phyloP scores from a whole-genome alignment of 768 basidiomycete genomes.

The Russula dissimulans region DNA sequence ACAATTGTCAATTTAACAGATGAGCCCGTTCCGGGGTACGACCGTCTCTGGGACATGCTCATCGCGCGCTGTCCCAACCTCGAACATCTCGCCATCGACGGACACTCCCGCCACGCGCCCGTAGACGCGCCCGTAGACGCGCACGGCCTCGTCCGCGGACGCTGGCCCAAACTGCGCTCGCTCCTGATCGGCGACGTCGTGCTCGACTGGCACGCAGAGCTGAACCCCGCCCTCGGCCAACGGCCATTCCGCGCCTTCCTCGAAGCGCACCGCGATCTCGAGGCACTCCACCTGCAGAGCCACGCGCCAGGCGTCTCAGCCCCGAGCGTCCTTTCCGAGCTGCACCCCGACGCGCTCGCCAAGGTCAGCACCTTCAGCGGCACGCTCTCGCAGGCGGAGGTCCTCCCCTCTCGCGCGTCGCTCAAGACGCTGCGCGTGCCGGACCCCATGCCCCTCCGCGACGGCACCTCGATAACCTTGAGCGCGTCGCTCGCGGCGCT shows the following conservation, averaged over 20 bases:
- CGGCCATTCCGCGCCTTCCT: slow-evolving; percentile 58
- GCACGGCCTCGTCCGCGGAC: slow-evolving; percentile 45
- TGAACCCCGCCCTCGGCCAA: slow-evolving; percentile 31
- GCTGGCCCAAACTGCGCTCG: slow-evolving; percentile 57
- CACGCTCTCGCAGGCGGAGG: slow-evolving; percentile 57
- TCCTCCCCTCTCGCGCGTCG: slow-evolving; percentile 33
- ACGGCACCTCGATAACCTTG: slow-evolving; percentile 54
- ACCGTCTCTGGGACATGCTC: slow-evolving; percentile 63
- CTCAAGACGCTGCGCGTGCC: slow-evolving; percentile 53
- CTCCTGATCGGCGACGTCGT: slow-evolving; percentile 59
- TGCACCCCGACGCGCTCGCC: slow-evolving; percentile 20
- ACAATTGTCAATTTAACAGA: slow-evolving; percentile 28
- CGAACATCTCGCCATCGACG: slow-evolving; percentile 52
- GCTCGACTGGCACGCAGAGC: slow-evolving; percentile 41
- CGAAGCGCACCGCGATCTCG: slow-evolving; percentile 48
- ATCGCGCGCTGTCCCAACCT: slow-evolving; percentile 54
- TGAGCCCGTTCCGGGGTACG: slow-evolving; percentile 37
- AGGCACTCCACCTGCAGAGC: slow-evolving; percentile 42
- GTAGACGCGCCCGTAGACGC: slow-evolving; percentile 47
- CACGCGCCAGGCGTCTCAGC: slow-evolving; percentile 17
- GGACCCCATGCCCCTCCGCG: slow-evolving; percentile 58
- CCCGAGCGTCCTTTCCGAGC: slow-evolving; percentile 15
- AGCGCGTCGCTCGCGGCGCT: slow-evolving; percentile 51
- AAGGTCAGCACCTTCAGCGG: slow-evolving; percentile 48
- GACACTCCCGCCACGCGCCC: slow-evolving; percentile 40